Base-by-base conservation (phyloP, 2,329 filamentous ascomycete genomes). In the Aspergillus ochraceoroseus region DNA sequence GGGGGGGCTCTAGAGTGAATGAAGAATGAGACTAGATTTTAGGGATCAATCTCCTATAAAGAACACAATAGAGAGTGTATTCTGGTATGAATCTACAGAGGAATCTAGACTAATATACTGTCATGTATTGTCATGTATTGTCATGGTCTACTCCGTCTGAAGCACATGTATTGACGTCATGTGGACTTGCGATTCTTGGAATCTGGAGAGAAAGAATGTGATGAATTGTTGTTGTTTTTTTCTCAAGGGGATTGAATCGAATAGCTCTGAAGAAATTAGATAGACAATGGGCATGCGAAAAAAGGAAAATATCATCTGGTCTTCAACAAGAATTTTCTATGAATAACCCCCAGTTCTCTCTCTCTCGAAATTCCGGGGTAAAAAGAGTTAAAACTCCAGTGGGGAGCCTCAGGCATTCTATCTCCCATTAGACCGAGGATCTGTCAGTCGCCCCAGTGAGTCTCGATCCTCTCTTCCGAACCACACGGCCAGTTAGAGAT, bases 391-490 rank as follows among this genome's bases (percentile, higher is more conserved):
- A 13, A 22, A 30, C 15, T 9, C 36, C 47, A 42, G 44, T 32
- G 15, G 40, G 25, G 17, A 29, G 44, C 39, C 39, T 46, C 8
- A 43, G 32, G 37, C 44, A 39, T 19, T n/a, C n/a, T n/a, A 17
- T 12, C 13, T 13, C 48, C 61, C 61, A 55, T 64, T 64, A 59
- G 61, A 62, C 61, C 61, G 61, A 64, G 61, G 61, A 64, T 62
- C 59, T 49, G 34, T 48, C 11, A 22, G 9, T 22, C 20, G 5
- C 9, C 20, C 43, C 22, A 31, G 32, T n/a, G n/a, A 50, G 49
- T 46, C 51, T 60, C 49, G 58, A 62, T 63, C 61, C 61, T 62
- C 57, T 63, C 53, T 63, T 48, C 61, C 61, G 60, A 63, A 54
- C 51, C 52, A 50, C 48, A 29, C n/a, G 17, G 36, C 47, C 54